These are phyloP conservation scores for Wickerhamomyces alni DNA, from an alignment of 805 yeast species.

Conservation along the genomic window DNA sequence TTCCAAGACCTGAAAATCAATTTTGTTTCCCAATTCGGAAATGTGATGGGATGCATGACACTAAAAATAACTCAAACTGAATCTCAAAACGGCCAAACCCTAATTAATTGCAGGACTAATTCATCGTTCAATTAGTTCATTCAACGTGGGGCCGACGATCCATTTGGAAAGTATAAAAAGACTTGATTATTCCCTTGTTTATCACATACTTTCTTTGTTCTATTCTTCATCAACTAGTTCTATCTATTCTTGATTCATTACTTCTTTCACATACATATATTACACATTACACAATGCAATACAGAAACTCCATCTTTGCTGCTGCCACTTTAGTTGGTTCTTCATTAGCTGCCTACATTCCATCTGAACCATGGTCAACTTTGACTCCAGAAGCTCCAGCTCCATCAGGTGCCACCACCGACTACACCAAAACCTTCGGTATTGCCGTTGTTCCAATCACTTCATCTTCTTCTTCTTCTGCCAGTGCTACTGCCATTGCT, in stretches of 20 bases:
- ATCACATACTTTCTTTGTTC: not conserved
- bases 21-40: not conserved
- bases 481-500: slow-evolving; percentile 3
- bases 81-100: too few species aligned
- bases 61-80: not conserved
- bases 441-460: slow-evolving; percentile 35
- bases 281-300: slow-evolving; percentile 29
- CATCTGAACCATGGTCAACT: slow-evolving; percentile 45
- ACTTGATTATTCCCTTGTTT: not conserved
- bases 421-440: slow-evolving; percentile 34
- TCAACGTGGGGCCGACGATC: too few species aligned
- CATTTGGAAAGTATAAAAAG: not conserved
- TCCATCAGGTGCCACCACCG: slow-evolving; percentile 31
- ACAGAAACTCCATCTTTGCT: slow-evolving; percentile 30
- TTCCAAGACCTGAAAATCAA: not conserved
- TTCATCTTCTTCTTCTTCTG: slow-evolving; percentile 5
- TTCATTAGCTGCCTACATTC: slow-evolving; percentile 58
- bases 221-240: too few species aligned
- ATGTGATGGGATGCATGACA: not conserved
- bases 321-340: slow-evolving; percentile 40
- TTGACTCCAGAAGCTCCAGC: slow-evolving; percentile 34
- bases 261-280: too few species aligned
- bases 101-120: too few species aligned
- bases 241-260: too few species aligned
- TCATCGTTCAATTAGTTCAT: too few species aligned